Evolutionary conservation across 1,284 basidiomycete genomes (phyloP).

Genomic region (Coniferiporia weirii): DNA sequence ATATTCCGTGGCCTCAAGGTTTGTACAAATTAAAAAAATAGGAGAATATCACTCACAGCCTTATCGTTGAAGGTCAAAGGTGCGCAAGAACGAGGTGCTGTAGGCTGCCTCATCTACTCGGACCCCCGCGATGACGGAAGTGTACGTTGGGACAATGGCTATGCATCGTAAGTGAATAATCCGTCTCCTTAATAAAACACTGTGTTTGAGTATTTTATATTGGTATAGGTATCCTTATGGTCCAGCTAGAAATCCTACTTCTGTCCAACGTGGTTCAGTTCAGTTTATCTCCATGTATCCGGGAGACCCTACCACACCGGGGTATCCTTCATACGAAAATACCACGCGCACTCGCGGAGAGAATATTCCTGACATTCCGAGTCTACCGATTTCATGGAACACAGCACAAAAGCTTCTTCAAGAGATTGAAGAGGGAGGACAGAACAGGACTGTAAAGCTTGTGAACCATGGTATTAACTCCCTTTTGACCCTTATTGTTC

Average conservation of each 20-base stretch:
- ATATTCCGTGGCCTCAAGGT: conserved; percentile 85
- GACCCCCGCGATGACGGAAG: conserved; percentile 88
- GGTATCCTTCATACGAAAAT: conserved; percentile 82
- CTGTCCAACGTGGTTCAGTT: conserved; percentile 85
- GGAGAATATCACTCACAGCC: not conserved
- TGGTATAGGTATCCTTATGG: conserved; percentile 62
- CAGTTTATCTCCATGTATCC: conserved; percentile 81
- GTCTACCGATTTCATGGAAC: conserved; percentile 69
- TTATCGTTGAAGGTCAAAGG: conserved; percentile 54
- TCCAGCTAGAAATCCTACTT: conserved; percentile 80
- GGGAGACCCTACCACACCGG: conserved; percentile 84
- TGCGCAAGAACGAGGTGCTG: conserved; percentile 80
- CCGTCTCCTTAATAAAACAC: not conserved
- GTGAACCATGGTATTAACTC: conserved; percentile 55
- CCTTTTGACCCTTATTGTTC: not conserved
- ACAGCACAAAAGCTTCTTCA: conserved; percentile 61
- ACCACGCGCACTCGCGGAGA: conserved; percentile 64
- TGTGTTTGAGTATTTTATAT: not conserved
- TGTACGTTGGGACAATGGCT: conserved; percentile 76
- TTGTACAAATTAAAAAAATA: conserved; percentile 7
- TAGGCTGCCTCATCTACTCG: conserved; percentile 75
- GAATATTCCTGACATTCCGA: conserved; percentile 81
- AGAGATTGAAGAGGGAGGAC: conserved; percentile 43
- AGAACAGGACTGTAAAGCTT: conserved; percentile 44
- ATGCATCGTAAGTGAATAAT: conserved; percentile 38